phyloP scores from a whole-genome alignment of 176 grass and related monocot species.

The Otatea glauca region DNA sequence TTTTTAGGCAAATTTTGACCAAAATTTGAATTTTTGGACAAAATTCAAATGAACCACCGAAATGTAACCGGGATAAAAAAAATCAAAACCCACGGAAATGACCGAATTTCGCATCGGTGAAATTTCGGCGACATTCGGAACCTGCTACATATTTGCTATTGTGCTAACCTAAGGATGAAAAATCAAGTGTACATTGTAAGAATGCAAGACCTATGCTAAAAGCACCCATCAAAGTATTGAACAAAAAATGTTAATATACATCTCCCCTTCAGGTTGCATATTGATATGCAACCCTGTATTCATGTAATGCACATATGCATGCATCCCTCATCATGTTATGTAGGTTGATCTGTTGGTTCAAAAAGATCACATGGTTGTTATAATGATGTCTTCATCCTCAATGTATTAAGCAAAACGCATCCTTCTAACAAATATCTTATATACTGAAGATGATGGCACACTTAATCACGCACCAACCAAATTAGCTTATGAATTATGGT shows the following conservation, averaged over 20 bases:
- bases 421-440: neutral
- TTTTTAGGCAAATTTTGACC: no score
- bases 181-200: neutral
- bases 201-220: conserved; percentile 1
- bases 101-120: no score
- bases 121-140: no score
- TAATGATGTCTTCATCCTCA: neutral
- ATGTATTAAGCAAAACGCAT: neutral
- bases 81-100: no score
- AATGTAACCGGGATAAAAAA: no score
- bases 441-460: neutral
- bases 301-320: conserved; percentile 5
- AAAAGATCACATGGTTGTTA: neutral
- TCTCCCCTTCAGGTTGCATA: neutral
- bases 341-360: neutral
- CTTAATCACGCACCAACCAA: neutral
- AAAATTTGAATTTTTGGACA: no score
- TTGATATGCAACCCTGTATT: neutral
- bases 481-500: neutral
- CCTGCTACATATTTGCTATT: neutral
- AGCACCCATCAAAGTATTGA: neutral
- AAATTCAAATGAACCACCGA: no score
- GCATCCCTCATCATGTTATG: neutral
- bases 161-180: neutral
- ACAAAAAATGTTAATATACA: neutral